A percentile compares a stretch with the other conserved stretches of the same genome.
These are phyloP conservation scores for Xylariaceae sp. DNA, from an alignment of 2,329 filamentous ascomycete genomes.

Conservation along the genomic window DNA sequence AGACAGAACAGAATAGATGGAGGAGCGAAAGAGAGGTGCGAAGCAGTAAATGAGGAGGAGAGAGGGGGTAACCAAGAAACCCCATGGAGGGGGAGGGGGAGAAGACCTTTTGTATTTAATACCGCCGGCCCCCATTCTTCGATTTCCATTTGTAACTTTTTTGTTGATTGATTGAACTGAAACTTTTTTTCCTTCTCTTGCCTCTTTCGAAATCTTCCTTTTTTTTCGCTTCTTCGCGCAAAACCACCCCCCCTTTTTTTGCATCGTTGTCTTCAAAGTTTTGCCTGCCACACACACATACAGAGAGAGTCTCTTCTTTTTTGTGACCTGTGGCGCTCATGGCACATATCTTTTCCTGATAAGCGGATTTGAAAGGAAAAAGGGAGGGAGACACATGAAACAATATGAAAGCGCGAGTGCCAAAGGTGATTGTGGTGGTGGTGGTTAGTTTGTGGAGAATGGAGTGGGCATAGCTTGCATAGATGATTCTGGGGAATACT, in stretches of 20 bases:
- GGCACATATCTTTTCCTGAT: background rate
- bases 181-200: constrained; percentile 10
- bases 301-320: background rate
- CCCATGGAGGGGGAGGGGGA: background rate
- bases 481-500: background rate
- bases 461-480: background rate
- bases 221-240: background rate
- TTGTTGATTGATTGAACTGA: constrained; percentile 8
- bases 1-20: background rate
- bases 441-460: background rate
- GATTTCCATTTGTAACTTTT: constrained; percentile 9
- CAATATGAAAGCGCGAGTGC: background rate
- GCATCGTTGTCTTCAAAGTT: constrained; percentile 6
- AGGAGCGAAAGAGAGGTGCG: background rate
- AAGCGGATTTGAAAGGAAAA: background rate
- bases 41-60: background rate
- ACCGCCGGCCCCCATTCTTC: constrained; percentile 14
- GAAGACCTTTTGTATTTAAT: constrained; percentile 15
- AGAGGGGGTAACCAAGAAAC: background rate
- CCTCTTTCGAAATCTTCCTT: background rate
- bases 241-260: background rate
- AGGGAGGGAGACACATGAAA: background rate
- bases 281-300: too few relatives aligned
- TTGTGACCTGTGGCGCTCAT: background rate
- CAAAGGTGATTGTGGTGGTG: background rate